phyloP scores from a whole-genome alignment of 2,329 filamentous ascomycete genomes.

The Pezicula rhizophila region DNA sequence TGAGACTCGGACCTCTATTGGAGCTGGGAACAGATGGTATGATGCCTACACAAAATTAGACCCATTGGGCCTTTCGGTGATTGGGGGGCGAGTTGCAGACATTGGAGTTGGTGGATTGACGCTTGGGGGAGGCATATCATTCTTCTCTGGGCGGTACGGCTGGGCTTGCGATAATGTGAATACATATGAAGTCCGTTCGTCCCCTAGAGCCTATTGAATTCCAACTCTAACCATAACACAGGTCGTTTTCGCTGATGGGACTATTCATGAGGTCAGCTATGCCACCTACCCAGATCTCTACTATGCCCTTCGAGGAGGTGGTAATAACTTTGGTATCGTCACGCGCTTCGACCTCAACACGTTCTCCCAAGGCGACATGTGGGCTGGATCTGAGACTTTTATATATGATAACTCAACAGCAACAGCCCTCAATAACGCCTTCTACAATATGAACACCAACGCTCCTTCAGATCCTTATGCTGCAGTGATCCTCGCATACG shows the following conservation, averaged over 20 bases:
- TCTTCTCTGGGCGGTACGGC: constrained; percentile 9
- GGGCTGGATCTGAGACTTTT: constrained; percentile 2
- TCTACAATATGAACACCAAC: constrained; percentile 4
- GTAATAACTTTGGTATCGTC: constrained; percentile 48
- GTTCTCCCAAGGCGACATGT: constrained; percentile 8
- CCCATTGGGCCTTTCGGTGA: constrained; percentile 8
- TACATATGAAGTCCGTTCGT: constrained; percentile 8
- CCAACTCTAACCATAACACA: not conserved
- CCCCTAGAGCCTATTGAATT: not conserved
- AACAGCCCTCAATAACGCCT: constrained; percentile 13
- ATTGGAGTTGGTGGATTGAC: constrained; percentile 14
- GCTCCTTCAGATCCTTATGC: constrained; percentile 7
- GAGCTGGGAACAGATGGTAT: constrained; percentile 13
- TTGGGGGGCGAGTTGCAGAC: constrained; percentile 10
- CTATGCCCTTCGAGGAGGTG: constrained; percentile 47
- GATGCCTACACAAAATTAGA: constrained; percentile 15
- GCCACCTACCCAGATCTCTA: constrained; percentile 44
- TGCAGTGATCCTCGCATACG: constrained; percentile 5
- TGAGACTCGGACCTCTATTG: constrained; percentile 8
- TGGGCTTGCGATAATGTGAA: constrained; percentile 15
- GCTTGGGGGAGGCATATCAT: constrained; percentile 11
- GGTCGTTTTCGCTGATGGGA: constrained; percentile 30
- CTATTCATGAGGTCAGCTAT: constrained; percentile 19
- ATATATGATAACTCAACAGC: not conserved
- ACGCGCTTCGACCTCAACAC: constrained; percentile 32